Evolutionary conservation across 768 basidiomycete genomes (phyloP).

Genomic region (Gymnopilus dilepis): DNA sequence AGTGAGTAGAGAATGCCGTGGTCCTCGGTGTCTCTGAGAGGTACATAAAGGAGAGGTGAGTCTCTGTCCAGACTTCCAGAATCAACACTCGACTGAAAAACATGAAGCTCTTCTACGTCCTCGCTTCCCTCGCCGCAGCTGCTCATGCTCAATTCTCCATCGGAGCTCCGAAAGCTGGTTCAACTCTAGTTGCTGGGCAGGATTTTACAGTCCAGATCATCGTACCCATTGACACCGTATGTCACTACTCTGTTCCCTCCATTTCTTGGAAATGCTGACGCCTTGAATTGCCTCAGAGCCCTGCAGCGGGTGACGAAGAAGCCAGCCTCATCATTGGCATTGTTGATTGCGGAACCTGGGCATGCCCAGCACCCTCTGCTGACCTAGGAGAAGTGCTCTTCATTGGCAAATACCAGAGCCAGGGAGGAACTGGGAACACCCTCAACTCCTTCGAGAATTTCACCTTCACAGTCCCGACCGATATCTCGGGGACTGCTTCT

Average conservation of each 20-base stretch:
- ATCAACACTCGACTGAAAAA: not conserved
- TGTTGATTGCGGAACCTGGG: not conserved
- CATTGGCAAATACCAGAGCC: constrained; percentile 4
- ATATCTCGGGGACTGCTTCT: constrained; percentile 8
- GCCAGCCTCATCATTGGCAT: constrained; percentile 11
- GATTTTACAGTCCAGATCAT: not conserved
- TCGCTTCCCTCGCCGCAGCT: constrained; percentile 1
- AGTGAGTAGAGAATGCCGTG: not conserved
- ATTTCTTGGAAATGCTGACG: not conserved
- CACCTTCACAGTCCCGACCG: constrained; percentile 7
- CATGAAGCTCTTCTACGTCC: not conserved
- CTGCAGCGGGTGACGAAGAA: not conserved
- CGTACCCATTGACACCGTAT: not conserved
- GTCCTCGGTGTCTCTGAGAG: not conserved
- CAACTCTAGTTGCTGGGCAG: not conserved
- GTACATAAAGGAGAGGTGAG: not conserved
- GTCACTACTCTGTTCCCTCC: not conserved
- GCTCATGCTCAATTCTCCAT: not conserved
- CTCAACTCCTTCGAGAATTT: constrained; percentile 10
- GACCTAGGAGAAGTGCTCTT: constrained; percentile 5
- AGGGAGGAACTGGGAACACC: not conserved
- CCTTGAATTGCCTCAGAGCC: not conserved
- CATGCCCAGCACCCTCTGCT: not conserved
- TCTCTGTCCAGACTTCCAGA: not conserved
- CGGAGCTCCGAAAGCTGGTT: not conserved